phyloP scores from a whole-genome alignment of 352 stramenopile genomes.

The Globisporangium emineosum region DNA sequence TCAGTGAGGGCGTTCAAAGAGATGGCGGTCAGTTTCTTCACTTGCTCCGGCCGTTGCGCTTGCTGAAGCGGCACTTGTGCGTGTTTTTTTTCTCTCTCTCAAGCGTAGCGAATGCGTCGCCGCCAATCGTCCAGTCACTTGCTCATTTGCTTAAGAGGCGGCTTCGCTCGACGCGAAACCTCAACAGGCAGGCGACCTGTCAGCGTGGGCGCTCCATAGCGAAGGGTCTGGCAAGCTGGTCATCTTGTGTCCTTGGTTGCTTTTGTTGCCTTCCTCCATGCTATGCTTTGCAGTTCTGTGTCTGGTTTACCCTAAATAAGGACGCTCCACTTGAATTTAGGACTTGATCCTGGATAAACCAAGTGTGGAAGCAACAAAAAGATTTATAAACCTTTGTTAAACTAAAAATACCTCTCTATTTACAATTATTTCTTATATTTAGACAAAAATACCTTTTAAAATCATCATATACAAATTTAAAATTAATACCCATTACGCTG shows the following conservation, averaged over 20 bases:
- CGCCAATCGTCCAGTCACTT: neutral
- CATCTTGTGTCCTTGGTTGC: neutral
- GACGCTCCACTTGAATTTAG: neutral
- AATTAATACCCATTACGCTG: neutral
- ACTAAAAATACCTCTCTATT: too few relatives aligned
- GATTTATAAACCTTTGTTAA: neutral
- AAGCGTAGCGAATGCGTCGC: neutral
- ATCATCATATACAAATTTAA: too few relatives aligned
- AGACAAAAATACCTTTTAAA: neutral
- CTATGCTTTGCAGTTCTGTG: neutral
- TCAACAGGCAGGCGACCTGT: neutral
- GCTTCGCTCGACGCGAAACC: neutral
- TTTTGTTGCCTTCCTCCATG: neutral
- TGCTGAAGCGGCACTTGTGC: neutral
- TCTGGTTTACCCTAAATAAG: neutral
- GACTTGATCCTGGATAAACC: neutral
- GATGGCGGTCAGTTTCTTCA: neutral
- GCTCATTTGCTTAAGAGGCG: neutral
- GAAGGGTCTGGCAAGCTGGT: neutral
- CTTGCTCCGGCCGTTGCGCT: neutral
- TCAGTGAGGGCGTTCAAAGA: neutral
- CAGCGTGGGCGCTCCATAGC: neutral
- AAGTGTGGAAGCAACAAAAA: too few relatives aligned
- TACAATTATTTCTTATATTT: too few relatives aligned
- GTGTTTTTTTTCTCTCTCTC: neutral